Conservation (phyloP, 2,329 filamentous ascomycete species). For the Alternaria novae-zelandiae region DNA sequence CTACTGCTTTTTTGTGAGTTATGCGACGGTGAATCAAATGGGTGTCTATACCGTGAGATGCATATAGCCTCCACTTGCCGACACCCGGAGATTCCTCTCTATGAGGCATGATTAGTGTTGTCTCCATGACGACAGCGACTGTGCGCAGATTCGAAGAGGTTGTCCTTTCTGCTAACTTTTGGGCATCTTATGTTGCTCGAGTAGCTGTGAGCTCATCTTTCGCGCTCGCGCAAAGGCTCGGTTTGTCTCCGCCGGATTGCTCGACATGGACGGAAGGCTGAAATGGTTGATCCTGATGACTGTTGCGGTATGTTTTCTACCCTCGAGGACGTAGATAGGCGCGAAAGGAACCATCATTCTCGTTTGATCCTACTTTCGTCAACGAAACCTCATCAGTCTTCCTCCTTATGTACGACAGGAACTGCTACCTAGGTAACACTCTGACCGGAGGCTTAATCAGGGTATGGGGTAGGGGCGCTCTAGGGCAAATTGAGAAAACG, state of each 20-base stretch:
- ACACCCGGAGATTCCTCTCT: background rate
- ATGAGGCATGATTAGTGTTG: background rate
- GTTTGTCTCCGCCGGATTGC: background rate
- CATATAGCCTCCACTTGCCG: background rate
- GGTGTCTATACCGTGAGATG: background rate
- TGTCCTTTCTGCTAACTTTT: rapidly evolving
- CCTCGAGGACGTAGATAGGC: background rate
- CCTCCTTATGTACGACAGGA: background rate
- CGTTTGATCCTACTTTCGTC: background rate
- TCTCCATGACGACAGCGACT: background rate
- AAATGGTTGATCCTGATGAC: background rate
- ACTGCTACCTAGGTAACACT: too few relatives aligned
- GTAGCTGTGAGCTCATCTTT: background rate
- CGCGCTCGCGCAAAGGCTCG: background rate
- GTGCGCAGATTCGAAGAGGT: rapidly evolving
- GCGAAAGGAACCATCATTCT: rapidly evolving
- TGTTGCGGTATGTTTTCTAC: rapidly evolving
- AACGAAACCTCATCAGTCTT: background rate
- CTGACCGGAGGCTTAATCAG: background rate
- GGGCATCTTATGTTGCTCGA: rapidly evolving
- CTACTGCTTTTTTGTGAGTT: background rate
- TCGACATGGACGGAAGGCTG: background rate
- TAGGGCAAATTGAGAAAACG: background rate
- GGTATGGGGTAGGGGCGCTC: background rate
- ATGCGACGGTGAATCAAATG: background rate